A percentile compares a stretch with the other conserved stretches of the same genome.
Evolutionary conservation across 768 basidiomycete genomes (phyloP).

Genomic region (button mushroom (Agaricus bisporus)): DNA sequence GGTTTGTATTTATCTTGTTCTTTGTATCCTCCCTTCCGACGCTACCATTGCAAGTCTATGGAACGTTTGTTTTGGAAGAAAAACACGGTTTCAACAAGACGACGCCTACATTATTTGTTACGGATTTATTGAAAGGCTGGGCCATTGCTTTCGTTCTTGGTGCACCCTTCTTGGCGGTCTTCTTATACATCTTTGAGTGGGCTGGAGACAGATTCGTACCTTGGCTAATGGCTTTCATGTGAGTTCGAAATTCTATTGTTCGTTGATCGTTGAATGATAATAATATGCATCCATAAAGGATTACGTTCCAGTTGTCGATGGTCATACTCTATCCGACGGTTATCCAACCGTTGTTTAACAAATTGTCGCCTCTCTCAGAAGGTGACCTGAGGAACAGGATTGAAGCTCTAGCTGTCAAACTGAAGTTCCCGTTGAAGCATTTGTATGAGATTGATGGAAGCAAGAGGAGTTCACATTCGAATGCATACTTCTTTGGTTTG

Average conservation of each 20-base stretch:
- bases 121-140: conserved; percentile 81
- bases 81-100: conserved; percentile 98
- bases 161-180: conserved; percentile 78
- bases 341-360: conserved; percentile 97
- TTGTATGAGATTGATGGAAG: conserved; percentile 97
- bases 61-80: conserved; percentile 92
- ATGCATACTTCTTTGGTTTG: conserved; percentile 98
- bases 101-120: conserved; percentile 65
- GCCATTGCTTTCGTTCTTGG: conserved; percentile 65
- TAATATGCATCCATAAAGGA: conserved; percentile 31
- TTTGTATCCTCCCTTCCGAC: conserved; percentile 60
- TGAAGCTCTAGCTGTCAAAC: conserved; percentile 68
- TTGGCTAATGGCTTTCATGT: conserved; percentile 93
- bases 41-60: conserved; percentile 75
- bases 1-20: conserved; percentile 65
- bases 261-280: not conserved
- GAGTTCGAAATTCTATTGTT: conserved; percentile 21
- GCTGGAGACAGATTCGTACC: conserved; percentile 91
- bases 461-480: conserved; percentile 91
- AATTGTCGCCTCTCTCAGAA: conserved; percentile 76
- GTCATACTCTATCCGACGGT: conserved; percentile 77
- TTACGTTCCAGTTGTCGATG: conserved; percentile 80
- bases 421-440: conserved; percentile 91
- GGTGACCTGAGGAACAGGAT: conserved; percentile 77
- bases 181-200: conserved; percentile 89